Evolutionary conservation across 2,329 filamentous ascomycete genomes (phyloP), one percentile per base, ranked within the genome.

Genomic region (Talaromyces sp.): DNA sequence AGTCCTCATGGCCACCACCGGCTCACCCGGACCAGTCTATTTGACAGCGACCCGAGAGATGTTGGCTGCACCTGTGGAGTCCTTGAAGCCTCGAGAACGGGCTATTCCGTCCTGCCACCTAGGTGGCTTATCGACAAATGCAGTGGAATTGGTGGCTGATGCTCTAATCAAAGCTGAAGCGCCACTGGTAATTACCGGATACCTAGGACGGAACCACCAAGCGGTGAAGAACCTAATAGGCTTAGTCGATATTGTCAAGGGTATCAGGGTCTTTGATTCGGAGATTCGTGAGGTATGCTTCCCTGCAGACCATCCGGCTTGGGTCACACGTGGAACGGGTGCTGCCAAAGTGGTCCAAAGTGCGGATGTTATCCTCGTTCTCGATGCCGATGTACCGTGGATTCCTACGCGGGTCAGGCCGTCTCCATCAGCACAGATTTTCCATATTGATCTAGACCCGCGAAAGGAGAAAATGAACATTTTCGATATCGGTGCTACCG

Each of bases 311-410:
- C 80, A 81, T 62, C 75, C 75, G 22, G 86, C 80, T 1, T 91
- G 86, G 79, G 75, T 91, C 2, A 89, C 93, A 1, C 78, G 93
- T 41, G 84, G 87, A 52, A 94, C 89, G 69, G 92, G 91, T 13
- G 84, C 85, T 8, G 89, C 95, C 60, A 86, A 90, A 2, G 83
- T 83, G 52, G 90, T 96, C 73, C 84, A 83, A 62, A 86, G 86
- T 0, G 91, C 93, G 0, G 93, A 97, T 73, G 87, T 91, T 6
- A 94, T 97, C 66, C 70, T 97, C 0, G 89, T 96, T 4, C 70
- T 96, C 31, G 90, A 97, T 76, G 94, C 91, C 68, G 93, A 97
- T 72, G 92, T 96, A 0, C 93, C 93, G 0, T 97, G 92, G 92
- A 93, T 97, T 66, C 87, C 89, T 13, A 94, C 91, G 0, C 86